Percentiles rank a stretch among this genome's conserved stretches.
Evolutionary conservation across 73 alveolate genomes (phyloP).

Genomic region (Paraurostyla sp.): DNA sequence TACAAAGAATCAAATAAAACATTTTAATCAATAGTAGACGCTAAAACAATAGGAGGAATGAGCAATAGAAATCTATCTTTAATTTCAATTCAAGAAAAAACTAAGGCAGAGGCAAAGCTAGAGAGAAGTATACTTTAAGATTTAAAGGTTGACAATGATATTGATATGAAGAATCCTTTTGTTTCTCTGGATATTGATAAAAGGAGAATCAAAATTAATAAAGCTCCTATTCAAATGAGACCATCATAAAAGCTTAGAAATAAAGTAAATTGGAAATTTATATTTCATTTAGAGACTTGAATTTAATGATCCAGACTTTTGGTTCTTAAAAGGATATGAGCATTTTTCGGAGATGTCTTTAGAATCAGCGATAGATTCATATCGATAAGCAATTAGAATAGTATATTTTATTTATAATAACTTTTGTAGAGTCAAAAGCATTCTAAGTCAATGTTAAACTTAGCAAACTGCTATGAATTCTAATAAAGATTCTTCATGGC

Average conservation of each 20-base stretch:
- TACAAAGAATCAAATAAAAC: background rate
- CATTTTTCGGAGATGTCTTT: background rate
- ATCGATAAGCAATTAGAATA: constrained; percentile 35
- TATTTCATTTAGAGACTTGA: background rate
- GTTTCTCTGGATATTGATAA: background rate
- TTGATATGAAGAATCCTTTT: background rate
- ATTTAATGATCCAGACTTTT: constrained; percentile 44
- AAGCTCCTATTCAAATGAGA: background rate
- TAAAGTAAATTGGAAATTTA: background rate
- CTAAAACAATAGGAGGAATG: too few species aligned
- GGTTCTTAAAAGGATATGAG: constrained; percentile 53
- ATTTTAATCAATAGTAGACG: background rate
- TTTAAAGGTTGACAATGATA: constrained; percentile 14
- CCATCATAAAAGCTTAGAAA: constrained; percentile 10
- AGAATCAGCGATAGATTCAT: constrained; percentile 40
- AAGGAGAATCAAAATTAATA: constrained; percentile 21
- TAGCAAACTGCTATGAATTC: constrained; percentile 32
- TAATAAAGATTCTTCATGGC: constrained; percentile 4
- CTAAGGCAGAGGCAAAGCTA: background rate
- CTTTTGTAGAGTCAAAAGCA: background rate
- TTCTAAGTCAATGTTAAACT: constrained; percentile 1
- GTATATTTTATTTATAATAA: background rate
- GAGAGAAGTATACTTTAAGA: constrained; percentile 21
- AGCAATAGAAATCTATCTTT: too few species aligned
- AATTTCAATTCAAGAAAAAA: background rate